These are phyloP conservation scores for Metschnikowia peoriensis DNA, from an alignment of 805 yeast genomes.

Conservation along the genomic window DNA sequence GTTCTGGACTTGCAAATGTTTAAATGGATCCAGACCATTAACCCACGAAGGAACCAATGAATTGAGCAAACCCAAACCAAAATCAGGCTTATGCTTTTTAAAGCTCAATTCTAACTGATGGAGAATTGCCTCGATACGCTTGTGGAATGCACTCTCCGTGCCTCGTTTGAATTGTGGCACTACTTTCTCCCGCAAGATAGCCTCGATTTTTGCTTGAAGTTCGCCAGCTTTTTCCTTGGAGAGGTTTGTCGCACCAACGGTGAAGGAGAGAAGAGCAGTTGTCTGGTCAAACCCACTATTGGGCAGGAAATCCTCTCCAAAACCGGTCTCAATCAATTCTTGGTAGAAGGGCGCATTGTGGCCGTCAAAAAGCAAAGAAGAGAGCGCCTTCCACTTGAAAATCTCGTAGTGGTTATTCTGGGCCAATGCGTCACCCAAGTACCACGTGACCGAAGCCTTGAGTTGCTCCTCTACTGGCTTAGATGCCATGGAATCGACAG, in stretches of 20 bases:
- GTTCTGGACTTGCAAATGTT: slow-evolving; percentile 61
- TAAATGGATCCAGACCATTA: slow-evolving; percentile 75
- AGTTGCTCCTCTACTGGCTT: slow-evolving; percentile 70
- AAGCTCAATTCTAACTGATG: slow-evolving; percentile 83
- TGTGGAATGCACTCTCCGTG: slow-evolving; percentile 25
- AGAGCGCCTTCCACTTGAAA: slow-evolving; percentile 68
- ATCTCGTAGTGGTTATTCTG: slow-evolving; percentile 57
- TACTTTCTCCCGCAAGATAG: slow-evolving; percentile 44
- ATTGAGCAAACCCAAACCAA: slow-evolving; percentile 76
- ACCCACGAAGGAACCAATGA: slow-evolving; percentile 84
- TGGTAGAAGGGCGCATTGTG: slow-evolving; percentile 90
- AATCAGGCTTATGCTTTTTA: slow-evolving; percentile 85
- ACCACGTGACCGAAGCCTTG: slow-evolving; percentile 87
- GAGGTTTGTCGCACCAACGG: slow-evolving; percentile 83
- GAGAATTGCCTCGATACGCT: slow-evolving; percentile 75
- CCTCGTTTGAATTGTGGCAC: slow-evolving; percentile 29
- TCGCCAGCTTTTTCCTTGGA: slow-evolving; percentile 42
- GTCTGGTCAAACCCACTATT: slow-evolving; percentile 86
- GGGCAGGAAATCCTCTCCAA: slow-evolving; percentile 82
- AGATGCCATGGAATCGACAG: slow-evolving; percentile 56
- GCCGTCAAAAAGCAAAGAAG: slow-evolving; percentile 78
- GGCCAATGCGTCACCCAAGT: slow-evolving; percentile 65
- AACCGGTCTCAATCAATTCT: slow-evolving; percentile 77
- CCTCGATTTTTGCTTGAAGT: slow-evolving; percentile 48
- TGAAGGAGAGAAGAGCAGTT: slow-evolving; percentile 72